Evolutionary conservation across 768 basidiomycete species (phyloP), one percentile per base, ranked within the genome.

Genomic region (Lentinula sp.): DNA sequence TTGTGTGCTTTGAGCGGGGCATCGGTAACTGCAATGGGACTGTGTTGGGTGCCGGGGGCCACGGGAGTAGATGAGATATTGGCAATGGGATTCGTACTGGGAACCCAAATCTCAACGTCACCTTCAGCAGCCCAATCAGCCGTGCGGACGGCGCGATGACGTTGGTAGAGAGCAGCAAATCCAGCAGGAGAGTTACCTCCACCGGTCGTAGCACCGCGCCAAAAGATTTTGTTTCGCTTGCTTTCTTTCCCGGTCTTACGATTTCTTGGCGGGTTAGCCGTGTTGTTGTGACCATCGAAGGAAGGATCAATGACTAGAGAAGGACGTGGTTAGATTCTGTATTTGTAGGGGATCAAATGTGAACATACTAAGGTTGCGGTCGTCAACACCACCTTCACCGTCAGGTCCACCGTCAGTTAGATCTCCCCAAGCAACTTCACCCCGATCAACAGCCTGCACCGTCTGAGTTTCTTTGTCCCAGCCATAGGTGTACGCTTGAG

Each of bases 171-270:
- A 1, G 84, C 74, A 2, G 91, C 75, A 69, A 91, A 96, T 0
- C 95, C 94, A 0, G 86, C 83, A 1, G 95, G 95, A 43, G 87
- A 87, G 63, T 82, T 91, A 32, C 95, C 95, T 1, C 95, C 95
- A 59, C 97, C 97, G 0, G 96, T 98, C 0, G 93, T 96, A 2
- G 95, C 93, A 10, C 97, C 97, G 46, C 97, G 78, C 93, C 96
- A 99, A 72, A 95, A 95, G 45, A 98, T 83, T 21, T 60, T 60
- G 23, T 52, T 60, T 0, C 39, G 32, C 23, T 52, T 60, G 34
- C 50, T 59, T 32, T 31, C 57, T 18, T 32, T 46, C 1, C 45
- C 43, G 4, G 45, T 50, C 16, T 39, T 49, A 10, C 46, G 7
- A 15, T 59, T 40, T n/a, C 28, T 23, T 6, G 55, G 55, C 23